A percentile compares a stretch with the other conserved stretches of the same genome.
Evolutionary conservation across 345 rosid species (phyloP).

Genomic region (Eutrema yunnanense): DNA sequence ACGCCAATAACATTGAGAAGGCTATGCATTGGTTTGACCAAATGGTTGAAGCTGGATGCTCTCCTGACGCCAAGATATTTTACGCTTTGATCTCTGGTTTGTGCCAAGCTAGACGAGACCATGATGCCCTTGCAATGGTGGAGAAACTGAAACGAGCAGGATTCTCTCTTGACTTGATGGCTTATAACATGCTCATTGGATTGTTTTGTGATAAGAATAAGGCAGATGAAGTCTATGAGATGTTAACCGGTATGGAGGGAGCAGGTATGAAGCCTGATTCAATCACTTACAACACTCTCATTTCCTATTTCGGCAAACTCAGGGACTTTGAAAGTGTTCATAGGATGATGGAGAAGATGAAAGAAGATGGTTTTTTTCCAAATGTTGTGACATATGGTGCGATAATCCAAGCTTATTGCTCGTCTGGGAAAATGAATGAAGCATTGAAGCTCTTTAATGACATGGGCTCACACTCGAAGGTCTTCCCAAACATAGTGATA

Average conservation of each 20-base stretch:
- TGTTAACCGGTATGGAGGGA: conserved; percentile 52
- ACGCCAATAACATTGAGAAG: conserved; percentile 46
- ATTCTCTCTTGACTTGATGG: conserved; percentile 38
- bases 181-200: conserved; percentile 51
- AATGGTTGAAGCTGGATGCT: conserved; percentile 39
- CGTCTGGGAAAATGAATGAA: conserved; percentile 35
- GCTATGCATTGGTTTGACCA: conserved; percentile 47
- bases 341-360: conserved; percentile 44
- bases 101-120: conserved; percentile 53
- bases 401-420: conserved; percentile 55
- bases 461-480: conserved; percentile 35
- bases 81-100: conserved; percentile 51
- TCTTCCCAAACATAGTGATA: conserved; percentile 51
- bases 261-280: conserved; percentile 43
- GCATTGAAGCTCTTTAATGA: conserved; percentile 52
- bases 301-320: conserved; percentile 42
- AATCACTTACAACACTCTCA: conserved; percentile 52
- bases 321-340: conserved; percentile 34
- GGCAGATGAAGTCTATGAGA: conserved; percentile 39
- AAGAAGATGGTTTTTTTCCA: conserved; percentile 38
- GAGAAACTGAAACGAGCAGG: conserved; percentile 48
- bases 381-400: conserved; percentile 53
- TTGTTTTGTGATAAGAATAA: conserved; percentile 51
- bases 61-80: conserved; percentile 46
- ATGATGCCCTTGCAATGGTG: conserved; percentile 37